Percentiles rank a stretch among this genome's conserved stretches.
These are phyloP conservation scores for Fraxinus albicans DNA, from an alignment of 305 asterid genomes.

Conservation along the genomic window DNA sequence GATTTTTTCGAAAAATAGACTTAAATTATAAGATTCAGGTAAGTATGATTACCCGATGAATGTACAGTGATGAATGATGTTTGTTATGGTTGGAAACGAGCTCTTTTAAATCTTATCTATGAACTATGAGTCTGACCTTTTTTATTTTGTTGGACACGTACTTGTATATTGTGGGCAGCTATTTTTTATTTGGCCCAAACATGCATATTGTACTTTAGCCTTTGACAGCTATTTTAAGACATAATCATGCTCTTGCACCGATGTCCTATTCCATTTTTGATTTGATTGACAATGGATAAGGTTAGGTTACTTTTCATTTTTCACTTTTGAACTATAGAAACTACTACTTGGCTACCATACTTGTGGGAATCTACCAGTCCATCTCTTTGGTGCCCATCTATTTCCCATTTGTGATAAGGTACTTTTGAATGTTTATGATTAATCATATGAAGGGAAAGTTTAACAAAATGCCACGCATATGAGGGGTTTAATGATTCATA, in stretches of 20 bases:
- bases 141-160: neutral
- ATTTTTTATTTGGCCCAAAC: neutral
- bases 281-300: neutral
- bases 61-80: neutral
- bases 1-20: neutral
- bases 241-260: neutral
- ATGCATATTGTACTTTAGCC: neutral
- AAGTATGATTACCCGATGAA: neutral
- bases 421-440: neutral
- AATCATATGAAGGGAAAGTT: neutral
- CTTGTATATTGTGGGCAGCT: neutral
- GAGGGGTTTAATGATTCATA: neutral
- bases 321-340: neutral
- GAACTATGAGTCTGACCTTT: neutral
- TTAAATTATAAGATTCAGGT: neutral
- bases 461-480: neutral
- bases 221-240: neutral
- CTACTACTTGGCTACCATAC: neutral
- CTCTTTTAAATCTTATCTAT: neutral
- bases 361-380: neutral
- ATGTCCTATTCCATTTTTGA: neutral
- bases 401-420: neutral
- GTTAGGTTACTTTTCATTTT: neutral
- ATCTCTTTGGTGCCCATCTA: neutral
- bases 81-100: neutral